Evolutionary conservation across 1,139 yeast genomes (phyloP).

Genomic region (Candida mesenterica): DNA sequence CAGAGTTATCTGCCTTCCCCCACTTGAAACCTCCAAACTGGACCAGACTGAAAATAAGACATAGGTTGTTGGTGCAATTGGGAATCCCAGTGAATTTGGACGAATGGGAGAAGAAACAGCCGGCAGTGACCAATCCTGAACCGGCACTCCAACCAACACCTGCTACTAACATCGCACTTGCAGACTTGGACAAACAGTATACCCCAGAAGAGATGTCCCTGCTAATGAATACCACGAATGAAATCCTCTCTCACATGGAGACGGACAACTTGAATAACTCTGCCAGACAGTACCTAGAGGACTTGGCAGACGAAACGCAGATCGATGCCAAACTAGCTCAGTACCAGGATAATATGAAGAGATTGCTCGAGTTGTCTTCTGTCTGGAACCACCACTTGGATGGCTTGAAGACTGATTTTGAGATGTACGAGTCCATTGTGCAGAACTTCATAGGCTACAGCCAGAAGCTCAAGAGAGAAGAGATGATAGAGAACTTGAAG

Average conservation of each 20-base stretch:
- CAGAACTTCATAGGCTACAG: conserved; percentile 71
- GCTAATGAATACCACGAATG: conserved; percentile 23
- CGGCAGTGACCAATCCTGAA: conserved; percentile 1
- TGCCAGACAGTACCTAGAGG: conserved; percentile 27
- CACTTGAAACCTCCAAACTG: conserved; percentile 54
- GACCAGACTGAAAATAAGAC: conserved; percentile 57
- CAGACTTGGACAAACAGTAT: conserved; percentile 23
- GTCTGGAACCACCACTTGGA: conserved; percentile 49
- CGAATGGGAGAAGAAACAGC: conserved; percentile 28
- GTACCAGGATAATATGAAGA: conserved; percentile 25
- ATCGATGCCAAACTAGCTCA: conserved; percentile 30
- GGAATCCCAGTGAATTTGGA: conserved; percentile 63
- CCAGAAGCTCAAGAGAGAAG: conserved; percentile 54
- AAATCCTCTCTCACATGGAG: conserved; percentile 32
- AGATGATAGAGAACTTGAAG: conserved; percentile 40
- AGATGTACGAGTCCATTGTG: conserved; percentile 67
- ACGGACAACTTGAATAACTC: conserved; percentile 38
- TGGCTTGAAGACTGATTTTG: conserved; percentile 51
- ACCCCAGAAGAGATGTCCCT: conserved; percentile 19
- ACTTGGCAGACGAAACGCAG: conserved; percentile 18
- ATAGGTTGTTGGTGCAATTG: conserved; percentile 51
- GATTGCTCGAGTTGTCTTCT: conserved; percentile 37
- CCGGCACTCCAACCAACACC: conserved; percentile 3
- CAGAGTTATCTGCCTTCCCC: conserved; percentile 39
- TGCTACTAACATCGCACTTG: conserved; percentile 12